These are phyloP conservation scores for Sanghuangporus weigelae DNA, from an alignment of 1,284 basidiomycete species.

Conservation along the genomic window DNA sequence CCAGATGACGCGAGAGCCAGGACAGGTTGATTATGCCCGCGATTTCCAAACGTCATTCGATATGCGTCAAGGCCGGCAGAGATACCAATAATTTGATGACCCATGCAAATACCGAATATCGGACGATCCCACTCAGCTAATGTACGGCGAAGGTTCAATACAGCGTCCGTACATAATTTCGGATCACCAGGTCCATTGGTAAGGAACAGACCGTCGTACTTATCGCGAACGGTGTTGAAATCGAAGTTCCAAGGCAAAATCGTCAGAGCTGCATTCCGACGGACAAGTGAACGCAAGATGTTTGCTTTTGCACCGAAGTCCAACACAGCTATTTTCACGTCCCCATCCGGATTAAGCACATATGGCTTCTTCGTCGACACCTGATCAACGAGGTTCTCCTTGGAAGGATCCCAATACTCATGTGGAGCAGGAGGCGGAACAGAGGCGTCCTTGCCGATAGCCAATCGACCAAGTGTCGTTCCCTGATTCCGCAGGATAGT, in stretches of 20 bases:
- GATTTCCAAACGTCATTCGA: constrained; percentile 96
- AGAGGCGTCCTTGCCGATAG: constrained; percentile 73
- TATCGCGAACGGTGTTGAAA: constrained; percentile 86
- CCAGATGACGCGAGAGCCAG: constrained; percentile 88
- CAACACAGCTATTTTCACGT: constrained; percentile 89
- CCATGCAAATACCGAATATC: constrained; percentile 99
- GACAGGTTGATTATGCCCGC: constrained; percentile 99
- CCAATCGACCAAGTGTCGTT: constrained; percentile 91
- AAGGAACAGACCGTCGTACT: constrained; percentile 94
- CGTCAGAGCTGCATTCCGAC: constrained; percentile 87
- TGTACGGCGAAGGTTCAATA: constrained; percentile 73
- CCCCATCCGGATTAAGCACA: constrained; percentile 82
- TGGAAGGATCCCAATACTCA: constrained; percentile 91
- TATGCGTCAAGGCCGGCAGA: constrained; percentile 96
- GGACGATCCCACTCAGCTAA: constrained; percentile 89
- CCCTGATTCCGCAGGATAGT: constrained; percentile 92
- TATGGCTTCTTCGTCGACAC: constrained; percentile 87
- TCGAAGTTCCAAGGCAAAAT: constrained; percentile 98
- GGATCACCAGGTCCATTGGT: constrained; percentile 97
- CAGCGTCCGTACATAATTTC: constrained; percentile 83
- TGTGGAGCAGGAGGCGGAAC: constrained; percentile 52
- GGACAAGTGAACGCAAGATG: constrained; percentile 89
- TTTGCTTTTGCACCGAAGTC: constrained; percentile 99
- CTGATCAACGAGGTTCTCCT: constrained; percentile 90
- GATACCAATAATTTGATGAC: constrained; percentile 95